These are phyloP conservation scores for Ligustrum vulgare DNA, from an alignment of 257 asterid genomes.

Conservation along the genomic window DNA sequence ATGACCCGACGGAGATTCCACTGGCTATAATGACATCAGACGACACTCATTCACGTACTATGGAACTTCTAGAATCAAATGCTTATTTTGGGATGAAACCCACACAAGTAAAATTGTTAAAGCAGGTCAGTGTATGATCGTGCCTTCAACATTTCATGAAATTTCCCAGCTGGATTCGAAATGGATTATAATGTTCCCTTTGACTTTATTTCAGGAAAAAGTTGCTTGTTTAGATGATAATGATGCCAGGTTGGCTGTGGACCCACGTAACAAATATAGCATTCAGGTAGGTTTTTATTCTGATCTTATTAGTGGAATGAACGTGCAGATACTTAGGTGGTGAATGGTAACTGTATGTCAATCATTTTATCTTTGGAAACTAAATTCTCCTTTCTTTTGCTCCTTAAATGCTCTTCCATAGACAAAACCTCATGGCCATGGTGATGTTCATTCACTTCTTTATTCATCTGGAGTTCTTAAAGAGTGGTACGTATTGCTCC, in stretches of 20 bases:
- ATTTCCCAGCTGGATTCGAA: neutral
- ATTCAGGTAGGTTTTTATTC: slow-evolving; percentile 65
- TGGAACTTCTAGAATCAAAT: slow-evolving; percentile 68
- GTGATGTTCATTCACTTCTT: slow-evolving; percentile 96
- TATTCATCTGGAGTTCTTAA: slow-evolving; percentile 88
- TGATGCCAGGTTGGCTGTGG: slow-evolving; percentile 91
- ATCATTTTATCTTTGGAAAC: slow-evolving; percentile 11
- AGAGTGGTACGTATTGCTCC: slow-evolving; percentile 57
- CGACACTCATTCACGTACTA: slow-evolving; percentile 83
- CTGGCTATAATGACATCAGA: slow-evolving; percentile 96
- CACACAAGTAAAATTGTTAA: slow-evolving; percentile 76
- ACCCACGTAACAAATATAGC: slow-evolving; percentile 70
- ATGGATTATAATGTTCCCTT: slow-evolving; percentile 20
- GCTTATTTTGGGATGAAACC: slow-evolving; percentile 94
- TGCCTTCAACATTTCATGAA: slow-evolving; percentile 2
- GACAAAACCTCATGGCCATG: slow-evolving; percentile 99
- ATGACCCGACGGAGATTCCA: slow-evolving; percentile 74
- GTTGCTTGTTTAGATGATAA: slow-evolving; percentile 99
- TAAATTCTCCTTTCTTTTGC: slow-evolving; percentile 11
- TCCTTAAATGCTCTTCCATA: slow-evolving; percentile 25
- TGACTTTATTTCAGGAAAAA: slow-evolving; percentile 68
- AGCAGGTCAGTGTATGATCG: slow-evolving; percentile 64
- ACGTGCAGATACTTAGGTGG: slow-evolving; percentile 13
- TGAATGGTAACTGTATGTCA: slow-evolving; percentile 14
- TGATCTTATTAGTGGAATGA: neutral